A percentile compares a stretch with the other conserved stretches of the same genome.
phyloP scores from a whole-genome alignment of 2,329 filamentous ascomycete genomes.

The Colletotrichum liaoningense region DNA sequence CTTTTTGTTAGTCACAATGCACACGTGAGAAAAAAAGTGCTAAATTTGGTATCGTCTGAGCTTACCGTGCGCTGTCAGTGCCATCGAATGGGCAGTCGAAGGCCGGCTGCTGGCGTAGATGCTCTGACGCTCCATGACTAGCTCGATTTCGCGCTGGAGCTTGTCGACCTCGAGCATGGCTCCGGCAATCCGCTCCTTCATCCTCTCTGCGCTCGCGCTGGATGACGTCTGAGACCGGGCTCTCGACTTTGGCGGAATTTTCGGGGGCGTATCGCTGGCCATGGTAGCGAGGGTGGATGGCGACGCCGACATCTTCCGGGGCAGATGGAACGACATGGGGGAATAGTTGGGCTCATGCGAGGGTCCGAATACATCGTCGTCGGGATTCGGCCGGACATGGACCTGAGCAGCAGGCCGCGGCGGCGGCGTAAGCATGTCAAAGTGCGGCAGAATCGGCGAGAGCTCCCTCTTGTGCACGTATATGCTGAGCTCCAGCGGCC shows the following conservation, averaged over 20 bases:
- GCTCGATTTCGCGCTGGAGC: slow-evolving; percentile 69
- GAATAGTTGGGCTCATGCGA: slow-evolving; percentile 59
- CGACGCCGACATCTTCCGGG: slow-evolving; percentile 55
- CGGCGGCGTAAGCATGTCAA: slow-evolving; percentile 51
- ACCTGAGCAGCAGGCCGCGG: slow-evolving; percentile 36
- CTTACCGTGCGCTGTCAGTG: slow-evolving; percentile 34
- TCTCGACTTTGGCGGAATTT: slow-evolving; percentile 58
- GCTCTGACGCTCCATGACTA: slow-evolving; percentile 70
- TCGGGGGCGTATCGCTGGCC: slow-evolving; percentile 47
- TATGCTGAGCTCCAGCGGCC: slow-evolving; percentile 68
- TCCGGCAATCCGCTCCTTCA: slow-evolving; percentile 66
- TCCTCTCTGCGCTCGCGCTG: slow-evolving; percentile 58
- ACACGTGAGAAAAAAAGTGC: slow-evolving; percentile 3
- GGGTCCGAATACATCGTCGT: slow-evolving; percentile 48
- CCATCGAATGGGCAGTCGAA: slow-evolving; percentile 59
- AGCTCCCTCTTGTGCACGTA: slow-evolving; percentile 57
- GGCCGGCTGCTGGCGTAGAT: slow-evolving; percentile 64
- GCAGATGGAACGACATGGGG: slow-evolving; percentile 67
- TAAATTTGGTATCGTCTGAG: slow-evolving; percentile 9
- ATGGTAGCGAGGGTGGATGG: slow-evolving; percentile 42
- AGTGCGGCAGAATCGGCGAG: slow-evolving; percentile 67
- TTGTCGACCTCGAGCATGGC: slow-evolving; percentile 70
- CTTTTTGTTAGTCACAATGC: slow-evolving; percentile 19
- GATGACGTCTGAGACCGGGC: slow-evolving; percentile 55
- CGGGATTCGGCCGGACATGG: slow-evolving; percentile 44